phyloP scores from a whole-genome alignment of 2,329 filamentous ascomycete genomes.

The Coniochaeta sp. region DNA sequence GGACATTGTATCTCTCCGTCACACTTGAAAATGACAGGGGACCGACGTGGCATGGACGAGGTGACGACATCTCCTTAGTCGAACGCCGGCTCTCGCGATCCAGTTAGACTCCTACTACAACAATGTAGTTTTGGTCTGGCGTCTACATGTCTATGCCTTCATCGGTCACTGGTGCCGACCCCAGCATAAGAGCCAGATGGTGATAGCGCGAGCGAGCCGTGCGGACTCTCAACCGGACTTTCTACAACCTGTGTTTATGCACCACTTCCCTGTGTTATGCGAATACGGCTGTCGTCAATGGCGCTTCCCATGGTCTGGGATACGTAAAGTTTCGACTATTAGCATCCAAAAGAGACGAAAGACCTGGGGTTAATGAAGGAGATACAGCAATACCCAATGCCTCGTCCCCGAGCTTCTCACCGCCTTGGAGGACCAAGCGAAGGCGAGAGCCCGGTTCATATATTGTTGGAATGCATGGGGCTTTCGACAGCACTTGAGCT shows the following conservation, averaged over 20 bases:
- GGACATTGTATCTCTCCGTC: too few relatives aligned
- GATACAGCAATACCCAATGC: background rate
- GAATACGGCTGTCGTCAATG: background rate
- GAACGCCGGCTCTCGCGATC: background rate
- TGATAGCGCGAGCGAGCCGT: background rate
- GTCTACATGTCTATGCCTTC: background rate
- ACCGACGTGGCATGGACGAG: too few relatives aligned
- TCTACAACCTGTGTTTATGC: background rate
- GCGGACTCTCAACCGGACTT: background rate
- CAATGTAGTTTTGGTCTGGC: background rate
- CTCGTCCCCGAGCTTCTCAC: too few relatives aligned
- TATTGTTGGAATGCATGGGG: background rate
- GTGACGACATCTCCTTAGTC: too few relatives aligned
- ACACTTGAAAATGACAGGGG: too few relatives aligned
- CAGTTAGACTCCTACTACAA: background rate
- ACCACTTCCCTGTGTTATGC: background rate
- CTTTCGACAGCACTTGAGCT: too few relatives aligned
- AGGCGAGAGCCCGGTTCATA: background rate
- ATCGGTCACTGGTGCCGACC: background rate
- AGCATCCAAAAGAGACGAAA: too few relatives aligned
- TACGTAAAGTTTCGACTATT: too few relatives aligned
- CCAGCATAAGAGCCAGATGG: background rate
- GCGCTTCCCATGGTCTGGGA: too few relatives aligned
- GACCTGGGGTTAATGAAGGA: background rate
- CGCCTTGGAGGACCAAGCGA: background rate